Conservation (phyloP, 371 early-diverging fungal species). For the Circinella minor region DNA sequence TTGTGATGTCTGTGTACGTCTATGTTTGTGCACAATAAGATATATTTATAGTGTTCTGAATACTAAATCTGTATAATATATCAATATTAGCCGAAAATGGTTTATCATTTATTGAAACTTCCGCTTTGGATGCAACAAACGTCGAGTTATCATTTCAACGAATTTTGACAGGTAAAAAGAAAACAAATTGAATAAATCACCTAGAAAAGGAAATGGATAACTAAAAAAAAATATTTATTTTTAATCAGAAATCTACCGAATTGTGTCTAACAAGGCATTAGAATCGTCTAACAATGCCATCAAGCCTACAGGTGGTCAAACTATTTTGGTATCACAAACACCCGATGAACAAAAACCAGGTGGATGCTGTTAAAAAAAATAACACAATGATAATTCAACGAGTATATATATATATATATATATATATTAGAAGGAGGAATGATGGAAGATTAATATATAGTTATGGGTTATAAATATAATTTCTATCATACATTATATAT, state of each 20-base stretch:
- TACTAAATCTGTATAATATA: neutral
- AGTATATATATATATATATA: no score
- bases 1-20: no score
- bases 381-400: neutral
- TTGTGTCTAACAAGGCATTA: slow-evolving; percentile 92
- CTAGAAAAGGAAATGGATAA: neutral
- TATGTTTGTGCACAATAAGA: no score
- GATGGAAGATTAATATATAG: no score
- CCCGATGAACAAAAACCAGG: slow-evolving; percentile 72
- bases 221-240: neutral
- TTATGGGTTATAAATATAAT: no score
- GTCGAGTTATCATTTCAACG: slow-evolving; percentile 94
- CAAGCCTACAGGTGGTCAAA: slow-evolving; percentile 78
- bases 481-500: no score
- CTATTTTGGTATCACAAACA: slow-evolving; percentile 74
- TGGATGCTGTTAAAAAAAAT: slow-evolving; percentile 63
- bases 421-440: no score
- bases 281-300: slow-evolving; percentile 74
- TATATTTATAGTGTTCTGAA: no score
- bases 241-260: slow-evolving; percentile 85
- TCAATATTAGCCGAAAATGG: slow-evolving; percentile 76
- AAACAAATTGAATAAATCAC: neutral
- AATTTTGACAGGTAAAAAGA: slow-evolving; percentile 82
- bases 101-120: slow-evolving; percentile 94
- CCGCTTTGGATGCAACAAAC: slow-evolving; percentile 93